phyloP scores from a whole-genome alignment of 169 alveolate genomes.

The Babesia microti region DNA sequence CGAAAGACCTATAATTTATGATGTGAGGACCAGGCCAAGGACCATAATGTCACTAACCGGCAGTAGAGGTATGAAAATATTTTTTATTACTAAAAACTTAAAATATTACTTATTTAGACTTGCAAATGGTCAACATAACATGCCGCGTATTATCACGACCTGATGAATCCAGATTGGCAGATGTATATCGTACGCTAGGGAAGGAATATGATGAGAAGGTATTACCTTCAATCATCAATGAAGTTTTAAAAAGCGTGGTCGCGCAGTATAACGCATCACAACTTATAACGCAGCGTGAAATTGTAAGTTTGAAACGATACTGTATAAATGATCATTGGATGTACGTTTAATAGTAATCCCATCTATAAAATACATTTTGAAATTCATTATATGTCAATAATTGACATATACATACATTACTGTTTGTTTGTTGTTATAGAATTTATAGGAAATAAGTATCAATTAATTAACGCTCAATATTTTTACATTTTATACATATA shows the following conservation, averaged over 20 bases:
- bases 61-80: slow-evolving; percentile 66
- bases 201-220: slow-evolving; percentile 91
- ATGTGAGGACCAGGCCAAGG: slow-evolving; percentile 85
- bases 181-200: slow-evolving; percentile 75
- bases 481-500: too few species aligned
- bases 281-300: slow-evolving; percentile 89
- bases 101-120: slow-evolving; percentile 44
- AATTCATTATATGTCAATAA: neutral
- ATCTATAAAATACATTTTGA: too few species aligned
- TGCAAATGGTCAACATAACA: slow-evolving; percentile 85
- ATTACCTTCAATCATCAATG: slow-evolving; percentile 92
- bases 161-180: slow-evolving; percentile 67
- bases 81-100: slow-evolving; percentile 3
- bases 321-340: too few species aligned
- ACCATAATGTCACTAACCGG: slow-evolving; percentile 85
- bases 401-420: too few species aligned
- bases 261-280: slow-evolving; percentile 95
- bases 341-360: too few species aligned
- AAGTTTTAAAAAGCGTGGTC: slow-evolving; percentile 87
- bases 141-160: slow-evolving; percentile 91
- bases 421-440: too few species aligned
- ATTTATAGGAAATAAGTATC: too few species aligned
- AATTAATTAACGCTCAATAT: too few species aligned
- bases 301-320: slow-evolving; percentile 66
- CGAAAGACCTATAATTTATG: slow-evolving; percentile 88